Base-by-base conservation (phyloP, 148 eudicot genomes). In the Agrostemma githago region DNA sequence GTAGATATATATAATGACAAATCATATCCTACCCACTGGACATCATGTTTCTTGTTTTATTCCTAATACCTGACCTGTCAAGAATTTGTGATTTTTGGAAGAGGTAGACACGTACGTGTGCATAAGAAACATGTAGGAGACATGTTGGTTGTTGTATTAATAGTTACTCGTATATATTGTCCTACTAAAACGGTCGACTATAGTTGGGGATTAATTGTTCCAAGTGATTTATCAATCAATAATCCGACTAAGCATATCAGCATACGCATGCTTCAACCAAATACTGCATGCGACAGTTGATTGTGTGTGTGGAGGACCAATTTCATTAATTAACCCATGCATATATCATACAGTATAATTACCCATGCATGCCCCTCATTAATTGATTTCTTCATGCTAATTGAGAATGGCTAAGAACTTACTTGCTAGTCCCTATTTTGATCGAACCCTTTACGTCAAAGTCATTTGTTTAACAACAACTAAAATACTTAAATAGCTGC, bases 71-170 rank as follows among this genome's bases (percentile, higher is more conserved):
- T 26, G 1, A 0, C 34, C 34, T 0, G 34, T 26, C 34, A 26
- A 26, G 34, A 26, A 26, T 26, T 26, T 26, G 34, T 1, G 34
- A 1, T 26, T 26, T 26, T 26, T 26, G 34, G 58, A 16, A 3
- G 39, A 34, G 20, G 61, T 44, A 37, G 73, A 73, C 73, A 79
- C 71, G 77, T 79, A 79, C 71, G 77, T 79, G 46, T 79, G 75
- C 59, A 62, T 5, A 40, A 21, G 40, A 70, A 53, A 74, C 82
- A 74, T 74, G 78, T 74, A 79, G 8, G 66, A 34, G 53, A 79
- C 74, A 79, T 70, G 78, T 74, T 79, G 78, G 78, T 60, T 59
- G 71, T 51, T 21, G 66, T 42, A 41, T 39, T 62, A 68, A 58
- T 7, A 7, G 62, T 40, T 58, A 26, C 34, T 26, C 34, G 34